Conservation (phyloP, 306 rosid genomes). For the Mimosa bimucronata region DNA sequence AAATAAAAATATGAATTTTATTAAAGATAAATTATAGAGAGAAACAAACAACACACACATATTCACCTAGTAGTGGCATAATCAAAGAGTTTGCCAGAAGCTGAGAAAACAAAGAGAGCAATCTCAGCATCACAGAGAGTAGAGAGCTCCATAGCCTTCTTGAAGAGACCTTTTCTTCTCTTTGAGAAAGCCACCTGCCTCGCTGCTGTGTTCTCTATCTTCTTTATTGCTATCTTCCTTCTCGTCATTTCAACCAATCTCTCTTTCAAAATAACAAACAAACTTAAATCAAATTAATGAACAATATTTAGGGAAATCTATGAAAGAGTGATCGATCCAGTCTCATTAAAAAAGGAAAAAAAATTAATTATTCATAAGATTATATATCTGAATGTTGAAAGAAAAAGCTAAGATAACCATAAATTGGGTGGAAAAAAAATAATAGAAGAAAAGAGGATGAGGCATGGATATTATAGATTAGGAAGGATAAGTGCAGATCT, state of each 20-base stretch:
- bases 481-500: not conserved
- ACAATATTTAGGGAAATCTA: too few species aligned
- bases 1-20: too few species aligned
- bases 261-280: not conserved
- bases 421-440: too few species aligned
- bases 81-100: constrained; percentile 43
- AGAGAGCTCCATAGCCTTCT: not conserved
- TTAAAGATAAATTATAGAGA: not conserved
- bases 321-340: too few species aligned
- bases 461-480: not conserved
- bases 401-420: too few species aligned
- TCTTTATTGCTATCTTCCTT: constrained; percentile 22
- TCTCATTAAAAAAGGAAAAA: not conserved
- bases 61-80: not conserved
- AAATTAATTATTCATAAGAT: too few species aligned
- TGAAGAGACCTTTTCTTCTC: not conserved
- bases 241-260: not conserved
- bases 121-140: constrained; percentile 9
- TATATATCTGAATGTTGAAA: not conserved
- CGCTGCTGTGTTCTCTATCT: constrained; percentile 35
- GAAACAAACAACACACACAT: too few species aligned
- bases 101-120: constrained; percentile 33
- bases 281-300: too few species aligned
- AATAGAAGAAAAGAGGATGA: not conserved
- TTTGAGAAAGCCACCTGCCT: constrained; percentile 38